Evolutionary conservation across 192 early-diverging fungal genomes (phyloP).

Genomic region (Tieghemiomyces parasiticus): DNA sequence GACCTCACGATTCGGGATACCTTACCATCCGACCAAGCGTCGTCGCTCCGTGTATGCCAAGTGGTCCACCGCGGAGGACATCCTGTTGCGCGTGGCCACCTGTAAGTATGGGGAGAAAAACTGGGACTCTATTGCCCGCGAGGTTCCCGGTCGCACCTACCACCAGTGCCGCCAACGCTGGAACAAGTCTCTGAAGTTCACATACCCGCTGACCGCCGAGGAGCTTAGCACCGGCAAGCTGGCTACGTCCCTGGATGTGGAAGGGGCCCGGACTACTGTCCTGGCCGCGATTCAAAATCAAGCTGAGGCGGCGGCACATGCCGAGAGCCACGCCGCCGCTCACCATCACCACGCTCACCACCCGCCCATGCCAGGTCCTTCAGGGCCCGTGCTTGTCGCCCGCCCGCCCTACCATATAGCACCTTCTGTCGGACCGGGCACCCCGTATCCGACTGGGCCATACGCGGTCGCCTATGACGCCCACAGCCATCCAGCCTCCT

Average conservation of each 20-base stretch:
- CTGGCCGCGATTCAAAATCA: neutral
- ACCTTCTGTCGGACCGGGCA: neutral
- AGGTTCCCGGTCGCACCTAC: constrained; percentile 22
- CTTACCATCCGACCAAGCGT: constrained; percentile 9
- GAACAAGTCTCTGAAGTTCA: constrained; percentile 12
- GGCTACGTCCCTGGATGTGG: constrained; percentile 1
- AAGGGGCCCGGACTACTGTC: neutral
- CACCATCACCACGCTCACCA: neutral
- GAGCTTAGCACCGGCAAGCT: constrained; percentile 5
- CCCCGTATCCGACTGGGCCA: neutral
- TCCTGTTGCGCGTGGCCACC: constrained; percentile 15
- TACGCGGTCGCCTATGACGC: neutral
- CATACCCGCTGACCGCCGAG: neutral
- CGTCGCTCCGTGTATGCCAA: constrained; percentile 15
- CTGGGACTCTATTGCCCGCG: constrained; percentile 24
- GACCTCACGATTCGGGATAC: constrained; percentile 10
- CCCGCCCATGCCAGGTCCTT: neutral
- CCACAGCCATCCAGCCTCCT: neutral
- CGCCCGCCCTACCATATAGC: neutral
- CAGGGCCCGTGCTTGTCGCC: neutral
- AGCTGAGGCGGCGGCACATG: neutral
- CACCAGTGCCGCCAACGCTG: constrained; percentile 32
- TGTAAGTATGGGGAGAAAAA: constrained; percentile 18
- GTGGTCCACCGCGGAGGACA: constrained; percentile 26
- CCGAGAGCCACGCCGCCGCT: neutral